Base-by-base conservation (phyloP, 169 alveolate genomes). In the Sarcocystis neurona region DNA sequence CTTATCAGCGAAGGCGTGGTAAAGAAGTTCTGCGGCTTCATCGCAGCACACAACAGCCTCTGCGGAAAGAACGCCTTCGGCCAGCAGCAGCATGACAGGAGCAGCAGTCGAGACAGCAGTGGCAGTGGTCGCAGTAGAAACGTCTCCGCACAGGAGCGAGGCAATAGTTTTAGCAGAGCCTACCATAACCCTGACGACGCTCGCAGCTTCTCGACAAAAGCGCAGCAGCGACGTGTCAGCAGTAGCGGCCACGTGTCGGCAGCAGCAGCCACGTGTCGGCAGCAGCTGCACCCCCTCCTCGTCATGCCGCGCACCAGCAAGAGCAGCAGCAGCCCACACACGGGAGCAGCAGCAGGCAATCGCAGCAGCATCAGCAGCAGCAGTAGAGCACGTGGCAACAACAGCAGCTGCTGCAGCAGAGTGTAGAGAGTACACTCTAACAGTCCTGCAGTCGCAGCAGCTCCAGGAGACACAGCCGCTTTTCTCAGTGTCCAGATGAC, bases 181-280 rank as follows among this genome's bases (percentile, higher is more conserved):
- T 82, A 20, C 66, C 56, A 70, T 44, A 82, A 34, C 63, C 56
- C 63, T 18, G 44, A 12, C 66, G 27, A 3, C 79, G 88, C 34
- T 37, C 79, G 12, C 41, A 78, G 34, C 79, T 79, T n/a, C 63
- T 82, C 44, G 88, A 82, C 27, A 50, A 70, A 20, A 82, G 63
- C 88, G 78, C 68, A 78, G 63, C 37, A 3, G 88, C 2, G 56
- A 82, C 30, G 88, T 37, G 39, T 12, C 66, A 34, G 56, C 63
- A 37, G 41, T 60, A 15, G 88, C 56, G 4, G 63, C 88, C 34
- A 60, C 79, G 37, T 37, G 68, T 5, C 88, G 47, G 12, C 44
- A 47, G 63, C 48, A 79, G 41, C 78, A 44, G 10, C 30, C 58
- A 15, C 41, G 43, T 23, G 58, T 44, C 44, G 1, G 41, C 4